Base-by-base conservation (phyloP, 495 filamentous ascomycete species). In the Podospora fimiseda region DNA sequence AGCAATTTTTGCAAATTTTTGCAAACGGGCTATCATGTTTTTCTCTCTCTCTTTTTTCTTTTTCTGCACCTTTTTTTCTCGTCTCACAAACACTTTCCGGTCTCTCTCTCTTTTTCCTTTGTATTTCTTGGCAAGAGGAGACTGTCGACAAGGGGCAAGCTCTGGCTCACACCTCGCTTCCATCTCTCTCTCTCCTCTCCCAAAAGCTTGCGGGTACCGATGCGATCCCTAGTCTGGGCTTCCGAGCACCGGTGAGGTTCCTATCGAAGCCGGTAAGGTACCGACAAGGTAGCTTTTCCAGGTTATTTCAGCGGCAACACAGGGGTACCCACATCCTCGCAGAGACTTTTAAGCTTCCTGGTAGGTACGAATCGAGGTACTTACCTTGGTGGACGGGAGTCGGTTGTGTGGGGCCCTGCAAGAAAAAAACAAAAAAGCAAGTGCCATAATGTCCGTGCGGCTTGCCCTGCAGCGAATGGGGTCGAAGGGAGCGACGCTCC, bases 381-480 rank as follows among this genome's bases (percentile, higher is more conserved):
- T n/a, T n/a, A n/a, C n/a, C n/a, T n/a, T n/a, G n/a, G n/a, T n/a
- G n/a, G n/a, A n/a, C n/a, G n/a, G n/a, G n/a, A n/a, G 15, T 3
- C 2, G 21, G 51, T 37, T 33, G 24, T 48, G 42, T 53, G 56
- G 55, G 49, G 45, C 48, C 24, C 48, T 50, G 48, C 42, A 41
- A 37, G n/a, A 37, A 37, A 37, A 37, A 14, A 14, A 37, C 33
- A 37, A n/a, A n/a, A n/a, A 33, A 48, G 39, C 57, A 50, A 56
- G 59, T 55, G 58, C 58, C 50, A 55, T 46, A 56, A 45, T 48
- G 62, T 50, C 62, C 60, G 59, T 62, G 62, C 62, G 44, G 42
- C 38, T 18, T 16, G 42, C 15, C 49, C 16, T 36, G 37, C 36
- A 41, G 57, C 62, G 51, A 65, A 65, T 65, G 50, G 48, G 52